Conservation (phyloP, 495 filamentous ascomycete species). For the Aspergillus coremiiformis region DNA sequence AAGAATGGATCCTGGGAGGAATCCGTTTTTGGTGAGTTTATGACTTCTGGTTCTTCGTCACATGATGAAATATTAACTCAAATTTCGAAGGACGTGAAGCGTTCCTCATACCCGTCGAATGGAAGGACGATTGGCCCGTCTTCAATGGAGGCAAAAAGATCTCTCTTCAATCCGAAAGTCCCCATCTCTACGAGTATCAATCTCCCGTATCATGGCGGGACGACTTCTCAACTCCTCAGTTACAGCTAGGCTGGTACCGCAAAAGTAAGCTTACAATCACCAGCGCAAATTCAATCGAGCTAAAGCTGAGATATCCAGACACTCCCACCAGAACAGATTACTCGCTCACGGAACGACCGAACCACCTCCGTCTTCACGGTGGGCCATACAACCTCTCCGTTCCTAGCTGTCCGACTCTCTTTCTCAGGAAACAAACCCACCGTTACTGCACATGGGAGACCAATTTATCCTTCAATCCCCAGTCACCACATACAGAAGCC, state of each 20-base stretch:
- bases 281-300: no score
- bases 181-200: slow-evolving; percentile 21
- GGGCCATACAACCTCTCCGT: slow-evolving; percentile 35
- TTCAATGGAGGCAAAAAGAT: slow-evolving; percentile 39
- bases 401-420: slow-evolving; percentile 34
- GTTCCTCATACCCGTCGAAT: slow-evolving; percentile 38
- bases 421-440: slow-evolving; percentile 39
- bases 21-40: slow-evolving; percentile 30
- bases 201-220: slow-evolving; percentile 30
- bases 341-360: slow-evolving; percentile 28
- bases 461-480: slow-evolving; percentile 24
- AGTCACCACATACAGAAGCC: slow-evolving; percentile 26
- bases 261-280: slow-evolving; percentile 26
- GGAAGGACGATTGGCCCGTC: slow-evolving; percentile 44
- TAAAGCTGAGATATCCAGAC: slow-evolving; percentile 10
- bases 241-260: slow-evolving; percentile 37
- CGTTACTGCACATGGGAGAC: slow-evolving; percentile 30
- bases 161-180: slow-evolving; percentile 24
- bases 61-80: background rate
- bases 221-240: slow-evolving; percentile 23
- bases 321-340: slow-evolving; percentile 28
- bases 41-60: background rate
- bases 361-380: slow-evolving; percentile 33
- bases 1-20: slow-evolving; percentile 24
- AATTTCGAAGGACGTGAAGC: slow-evolving; percentile 35